These are phyloP conservation scores for Rhodotorula toruloides DNA, from an alignment of 768 basidiomycete genomes.

Conservation along the genomic window DNA sequence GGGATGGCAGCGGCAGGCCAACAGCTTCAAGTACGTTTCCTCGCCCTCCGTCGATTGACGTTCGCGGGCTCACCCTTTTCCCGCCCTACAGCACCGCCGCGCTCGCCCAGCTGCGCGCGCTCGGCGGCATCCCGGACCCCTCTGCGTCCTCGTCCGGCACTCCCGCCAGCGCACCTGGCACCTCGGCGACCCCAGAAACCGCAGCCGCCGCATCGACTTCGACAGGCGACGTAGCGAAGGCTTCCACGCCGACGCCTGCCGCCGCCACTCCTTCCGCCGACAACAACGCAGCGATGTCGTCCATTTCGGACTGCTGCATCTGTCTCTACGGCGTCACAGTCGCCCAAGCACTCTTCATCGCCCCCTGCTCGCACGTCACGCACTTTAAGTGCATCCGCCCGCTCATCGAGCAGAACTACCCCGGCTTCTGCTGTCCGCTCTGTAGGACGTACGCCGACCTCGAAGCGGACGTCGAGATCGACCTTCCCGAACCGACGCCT, in stretches of 20 bases:
- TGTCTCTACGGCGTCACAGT: slow-evolving; percentile 88
- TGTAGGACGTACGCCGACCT: slow-evolving; percentile 93
- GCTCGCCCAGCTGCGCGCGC: slow-evolving; percentile 64
- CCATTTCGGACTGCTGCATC: slow-evolving; percentile 76
- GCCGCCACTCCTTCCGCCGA: slow-evolving; percentile 1
- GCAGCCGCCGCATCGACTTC: neutral
- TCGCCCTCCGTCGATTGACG: neutral
- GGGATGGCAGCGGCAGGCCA: slow-evolving; percentile 82
- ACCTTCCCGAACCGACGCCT: slow-evolving; percentile 43
- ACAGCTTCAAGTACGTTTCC: slow-evolving; percentile 76
- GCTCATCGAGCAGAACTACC: slow-evolving; percentile 77
- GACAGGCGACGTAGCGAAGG: neutral
- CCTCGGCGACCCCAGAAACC: neutral
- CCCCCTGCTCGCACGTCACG: slow-evolving; percentile 84
- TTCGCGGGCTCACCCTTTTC: too few relatives aligned
- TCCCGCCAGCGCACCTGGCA: slow-evolving; percentile 7
- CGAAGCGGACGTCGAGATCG: slow-evolving; percentile 86
- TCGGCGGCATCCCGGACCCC: slow-evolving; percentile 44
- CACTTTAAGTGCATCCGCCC: slow-evolving; percentile 97
- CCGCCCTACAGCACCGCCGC: slow-evolving; percentile 51
- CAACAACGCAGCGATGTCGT: slow-evolving; percentile 8
- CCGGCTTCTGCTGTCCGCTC: slow-evolving; percentile 89
- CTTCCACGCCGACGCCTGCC: slow-evolving; percentile 2
- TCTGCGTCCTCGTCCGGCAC: slow-evolving; percentile 19
- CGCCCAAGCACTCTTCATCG: slow-evolving; percentile 92